phyloP scores from a whole-genome alignment of 164 flowering plant species.

The Piper longum region DNA sequence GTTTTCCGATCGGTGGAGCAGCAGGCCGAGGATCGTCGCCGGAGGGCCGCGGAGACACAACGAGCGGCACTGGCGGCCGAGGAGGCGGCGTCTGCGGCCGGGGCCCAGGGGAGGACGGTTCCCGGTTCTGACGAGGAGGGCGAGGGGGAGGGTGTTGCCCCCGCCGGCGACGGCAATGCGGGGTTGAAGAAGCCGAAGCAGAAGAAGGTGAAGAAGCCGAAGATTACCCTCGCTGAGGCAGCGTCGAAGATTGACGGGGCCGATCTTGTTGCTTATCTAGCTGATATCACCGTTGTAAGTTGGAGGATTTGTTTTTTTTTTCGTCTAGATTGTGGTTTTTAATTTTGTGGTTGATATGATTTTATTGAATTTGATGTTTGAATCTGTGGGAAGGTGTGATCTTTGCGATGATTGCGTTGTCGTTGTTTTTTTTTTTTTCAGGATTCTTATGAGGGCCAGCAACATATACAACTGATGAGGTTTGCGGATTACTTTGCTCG shows the following conservation, averaged over 20 bases:
- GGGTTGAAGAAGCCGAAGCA: slow-evolving; percentile 24
- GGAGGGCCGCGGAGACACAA: slow-evolving; percentile 19
- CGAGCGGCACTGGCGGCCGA: slow-evolving; percentile 9
- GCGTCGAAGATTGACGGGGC: slow-evolving; percentile 32
- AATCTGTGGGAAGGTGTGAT: background rate
- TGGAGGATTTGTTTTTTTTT: slow-evolving; percentile 3
- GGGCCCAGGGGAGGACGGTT: background rate
- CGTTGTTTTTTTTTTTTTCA: slow-evolving; percentile 4
- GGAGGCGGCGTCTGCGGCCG: background rate
- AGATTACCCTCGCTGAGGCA: slow-evolving; percentile 34
- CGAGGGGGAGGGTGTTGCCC: slow-evolving; percentile 10
- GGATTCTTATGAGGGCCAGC: slow-evolving; percentile 48
- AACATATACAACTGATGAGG: slow-evolving; percentile 60
- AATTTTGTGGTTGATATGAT: background rate
- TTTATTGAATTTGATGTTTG: background rate
- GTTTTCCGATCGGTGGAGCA: slow-evolving; percentile 29
- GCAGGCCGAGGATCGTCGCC: slow-evolving; percentile 25
- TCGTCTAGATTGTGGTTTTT: slow-evolving; percentile 2
- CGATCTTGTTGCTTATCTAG: slow-evolving; percentile 30
- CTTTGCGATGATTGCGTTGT: background rate
- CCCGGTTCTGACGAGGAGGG: slow-evolving; percentile 10
- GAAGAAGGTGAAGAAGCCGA: slow-evolving; percentile 36
- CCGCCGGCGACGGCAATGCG: slow-evolving; percentile 3
- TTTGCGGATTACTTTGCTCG: slow-evolving; percentile 76
- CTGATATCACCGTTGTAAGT: slow-evolving; percentile 41